These are phyloP conservation scores for Erythrobasidium hasegawianum DNA, from an alignment of 1,284 basidiomycete species.

Conservation along the genomic window DNA sequence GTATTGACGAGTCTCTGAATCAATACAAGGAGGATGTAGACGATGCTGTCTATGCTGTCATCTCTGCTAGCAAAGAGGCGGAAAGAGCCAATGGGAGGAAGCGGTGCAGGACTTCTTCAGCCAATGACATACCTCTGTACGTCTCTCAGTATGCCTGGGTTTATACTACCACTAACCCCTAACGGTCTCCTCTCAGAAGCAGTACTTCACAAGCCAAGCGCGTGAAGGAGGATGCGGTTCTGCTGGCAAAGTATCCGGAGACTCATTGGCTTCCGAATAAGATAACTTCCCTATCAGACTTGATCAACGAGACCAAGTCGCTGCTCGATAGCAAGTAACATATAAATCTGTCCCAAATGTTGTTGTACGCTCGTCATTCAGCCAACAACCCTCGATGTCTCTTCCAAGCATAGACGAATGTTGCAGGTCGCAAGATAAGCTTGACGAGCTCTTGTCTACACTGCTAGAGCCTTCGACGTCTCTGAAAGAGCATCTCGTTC, in stretches of 20 bases:
- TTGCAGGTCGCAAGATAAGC: background rate
- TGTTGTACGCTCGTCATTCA: background rate
- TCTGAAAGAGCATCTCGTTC: conserved; percentile 30
- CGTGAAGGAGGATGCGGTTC: background rate
- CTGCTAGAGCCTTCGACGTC: conserved; percentile 27
- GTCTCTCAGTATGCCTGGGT: background rate
- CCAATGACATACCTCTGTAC: background rate
- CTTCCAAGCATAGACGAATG: conserved; percentile 4
- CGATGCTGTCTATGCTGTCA: background rate
- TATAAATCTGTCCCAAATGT: background rate
- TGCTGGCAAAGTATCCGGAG: background rate
- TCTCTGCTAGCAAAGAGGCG: background rate
- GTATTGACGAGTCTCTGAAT: background rate
- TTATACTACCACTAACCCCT: no score
- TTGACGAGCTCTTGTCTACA: conserved; percentile 10
- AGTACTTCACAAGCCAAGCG: background rate
- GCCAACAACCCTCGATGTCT: conserved; percentile 18
- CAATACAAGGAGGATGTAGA: background rate
- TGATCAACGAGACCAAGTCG: conserved; percentile 3
- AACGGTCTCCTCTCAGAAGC: no score
- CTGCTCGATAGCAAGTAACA: background rate
- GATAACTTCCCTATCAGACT: conserved; percentile 5
- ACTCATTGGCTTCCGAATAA: conserved; percentile 8
- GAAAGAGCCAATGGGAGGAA: background rate
- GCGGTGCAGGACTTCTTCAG: background rate